Evolutionary conservation across 208 protist genomes (phyloP).

Genomic region (Herpetomonas samuelpessoai): DNA sequence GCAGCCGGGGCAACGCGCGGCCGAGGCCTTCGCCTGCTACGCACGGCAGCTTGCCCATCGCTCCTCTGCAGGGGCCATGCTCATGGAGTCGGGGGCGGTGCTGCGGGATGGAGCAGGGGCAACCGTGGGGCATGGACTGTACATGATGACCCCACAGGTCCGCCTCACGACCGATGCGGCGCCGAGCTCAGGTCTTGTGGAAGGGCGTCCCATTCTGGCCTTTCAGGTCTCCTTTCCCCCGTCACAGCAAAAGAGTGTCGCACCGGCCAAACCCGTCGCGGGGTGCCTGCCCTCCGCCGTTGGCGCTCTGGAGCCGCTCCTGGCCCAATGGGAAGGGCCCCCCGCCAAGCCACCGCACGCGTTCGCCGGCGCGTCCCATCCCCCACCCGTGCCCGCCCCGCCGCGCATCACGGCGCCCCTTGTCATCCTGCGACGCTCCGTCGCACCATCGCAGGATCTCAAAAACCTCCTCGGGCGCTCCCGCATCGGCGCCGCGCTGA

Average conservation of each 20-base stretch:
- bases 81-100: slow-evolving; percentile 9
- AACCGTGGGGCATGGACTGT: slow-evolving; percentile 6
- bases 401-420: slow-evolving; percentile 30
- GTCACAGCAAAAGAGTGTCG: background rate
- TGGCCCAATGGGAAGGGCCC: slow-evolving; percentile 11
- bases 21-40: too few species aligned
- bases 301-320: slow-evolving; percentile 17
- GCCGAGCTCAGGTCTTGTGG: background rate
- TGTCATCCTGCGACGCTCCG: slow-evolving; percentile 33
- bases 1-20: too few species aligned
- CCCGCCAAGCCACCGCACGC: background rate
- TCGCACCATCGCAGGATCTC: slow-evolving; percentile 47
- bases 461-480: slow-evolving; percentile 64
- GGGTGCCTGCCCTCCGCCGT: background rate
- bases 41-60: too few species aligned
- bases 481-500: slow-evolving; percentile 42
- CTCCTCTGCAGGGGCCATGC: slow-evolving; percentile 6
- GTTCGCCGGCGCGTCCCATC: background rate
- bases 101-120: too few species aligned
- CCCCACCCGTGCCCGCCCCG: too few species aligned
- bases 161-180: slow-evolving; percentile 8
- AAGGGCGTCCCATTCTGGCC: background rate
- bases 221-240: background rate
- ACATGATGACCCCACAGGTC: slow-evolving; percentile 28
- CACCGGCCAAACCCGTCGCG: background rate